A percentile compares a stretch with the other conserved stretches of the same genome.
Evolutionary conservation across 805 yeast genomes (phyloP).

Genomic region (Metschnikowia vanudenii): DNA sequence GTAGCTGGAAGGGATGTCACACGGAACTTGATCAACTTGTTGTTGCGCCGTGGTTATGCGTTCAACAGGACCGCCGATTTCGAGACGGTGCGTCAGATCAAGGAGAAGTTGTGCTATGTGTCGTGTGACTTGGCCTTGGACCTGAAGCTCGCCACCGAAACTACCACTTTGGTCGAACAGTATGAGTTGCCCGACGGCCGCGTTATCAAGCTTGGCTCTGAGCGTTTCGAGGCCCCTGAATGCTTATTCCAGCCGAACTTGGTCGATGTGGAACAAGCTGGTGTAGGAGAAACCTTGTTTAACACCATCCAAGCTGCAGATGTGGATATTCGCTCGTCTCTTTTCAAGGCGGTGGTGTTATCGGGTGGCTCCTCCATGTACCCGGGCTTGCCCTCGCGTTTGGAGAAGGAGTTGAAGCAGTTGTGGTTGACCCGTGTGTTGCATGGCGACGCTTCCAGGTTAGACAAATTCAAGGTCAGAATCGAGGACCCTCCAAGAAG

Average conservation of each 20-base stretch:
- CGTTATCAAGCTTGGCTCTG: constrained; percentile 88
- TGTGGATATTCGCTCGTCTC: constrained; percentile 83
- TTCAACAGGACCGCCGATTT: constrained; percentile 98
- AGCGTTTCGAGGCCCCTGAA: constrained; percentile 95
- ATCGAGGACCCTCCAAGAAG: constrained; percentile 99
- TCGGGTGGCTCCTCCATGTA: constrained; percentile 99
- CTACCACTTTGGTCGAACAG: constrained; percentile 89
- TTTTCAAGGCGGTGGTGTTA: constrained; percentile 87
- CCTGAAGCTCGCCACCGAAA: constrained; percentile 81
- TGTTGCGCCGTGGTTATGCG: constrained; percentile 95
- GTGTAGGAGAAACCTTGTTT: constrained; percentile 89
- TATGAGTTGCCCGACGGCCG: constrained; percentile 98
- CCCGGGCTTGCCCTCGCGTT: constrained; percentile 93
- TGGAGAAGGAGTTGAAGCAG: constrained; percentile 95
- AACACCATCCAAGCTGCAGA: constrained; percentile 94
- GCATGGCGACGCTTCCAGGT: constrained; percentile 79
- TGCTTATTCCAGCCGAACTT: constrained; percentile 94
- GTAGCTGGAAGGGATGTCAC: constrained; percentile 99
- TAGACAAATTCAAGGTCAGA: constrained; percentile 89
- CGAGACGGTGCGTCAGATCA: constrained; percentile 96
- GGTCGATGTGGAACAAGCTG: constrained; percentile 95
- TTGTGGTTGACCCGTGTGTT: constrained; percentile 90
- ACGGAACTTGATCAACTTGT: constrained; percentile 85
- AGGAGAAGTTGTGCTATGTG: constrained; percentile 93
- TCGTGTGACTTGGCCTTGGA: constrained; percentile 92